Percentiles rank a stretch among this genome's conserved stretches.
Conservation (phyloP, 2,329 filamentous ascomycete species). For the Gnomoniopsis sp. region DNA sequence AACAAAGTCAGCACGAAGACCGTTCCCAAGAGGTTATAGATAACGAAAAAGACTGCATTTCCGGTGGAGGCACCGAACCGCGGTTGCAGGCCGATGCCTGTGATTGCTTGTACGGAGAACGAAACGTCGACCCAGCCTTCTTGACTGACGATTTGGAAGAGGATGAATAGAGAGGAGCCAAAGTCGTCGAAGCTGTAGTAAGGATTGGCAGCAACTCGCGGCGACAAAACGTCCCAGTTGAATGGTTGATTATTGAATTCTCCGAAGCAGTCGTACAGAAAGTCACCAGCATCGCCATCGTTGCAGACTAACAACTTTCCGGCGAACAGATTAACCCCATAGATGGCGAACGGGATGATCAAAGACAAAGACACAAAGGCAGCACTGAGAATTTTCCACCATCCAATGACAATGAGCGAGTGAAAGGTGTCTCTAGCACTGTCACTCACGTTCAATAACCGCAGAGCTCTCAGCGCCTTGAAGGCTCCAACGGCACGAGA, state of each 20-base stretch:
- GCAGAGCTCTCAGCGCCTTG: slow-evolving; percentile 88
- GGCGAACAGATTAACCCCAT: slow-evolving; percentile 89
- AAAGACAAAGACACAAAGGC: slow-evolving; percentile 93
- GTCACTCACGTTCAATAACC: slow-evolving; percentile 92
- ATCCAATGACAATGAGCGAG: slow-evolving; percentile 88
- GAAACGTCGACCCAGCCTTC: slow-evolving; percentile 98
- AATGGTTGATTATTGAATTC: slow-evolving; percentile 77
- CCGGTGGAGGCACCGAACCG: slow-evolving; percentile 65
- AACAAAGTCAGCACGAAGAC: slow-evolving; percentile 97
- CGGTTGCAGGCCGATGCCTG: slow-evolving; percentile 72
- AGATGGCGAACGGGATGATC: slow-evolving; percentile 94
- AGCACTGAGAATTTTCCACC: slow-evolving; percentile 89
- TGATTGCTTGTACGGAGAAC: slow-evolving; percentile 78
- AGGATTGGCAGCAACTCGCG: slow-evolving; percentile 74
- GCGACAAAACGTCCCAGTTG: slow-evolving; percentile 81
- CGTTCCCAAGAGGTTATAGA: slow-evolving; percentile 93
- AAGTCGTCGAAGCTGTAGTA: slow-evolving; percentile 96
- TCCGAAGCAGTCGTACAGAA: slow-evolving; percentile 73
- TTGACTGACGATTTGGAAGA: slow-evolving; percentile 98
- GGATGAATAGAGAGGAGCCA: slow-evolving; percentile 86
- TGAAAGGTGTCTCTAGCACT: slow-evolving; percentile 96
- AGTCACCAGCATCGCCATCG: slow-evolving; percentile 57
- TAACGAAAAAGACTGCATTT: slow-evolving; percentile 90
- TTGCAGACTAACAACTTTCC: slow-evolving; percentile 80
- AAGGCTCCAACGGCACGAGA: slow-evolving; percentile 93